Evolutionary conservation across 441 rosid genomes (phyloP).

Genomic region (Pelargonium australe): DNA sequence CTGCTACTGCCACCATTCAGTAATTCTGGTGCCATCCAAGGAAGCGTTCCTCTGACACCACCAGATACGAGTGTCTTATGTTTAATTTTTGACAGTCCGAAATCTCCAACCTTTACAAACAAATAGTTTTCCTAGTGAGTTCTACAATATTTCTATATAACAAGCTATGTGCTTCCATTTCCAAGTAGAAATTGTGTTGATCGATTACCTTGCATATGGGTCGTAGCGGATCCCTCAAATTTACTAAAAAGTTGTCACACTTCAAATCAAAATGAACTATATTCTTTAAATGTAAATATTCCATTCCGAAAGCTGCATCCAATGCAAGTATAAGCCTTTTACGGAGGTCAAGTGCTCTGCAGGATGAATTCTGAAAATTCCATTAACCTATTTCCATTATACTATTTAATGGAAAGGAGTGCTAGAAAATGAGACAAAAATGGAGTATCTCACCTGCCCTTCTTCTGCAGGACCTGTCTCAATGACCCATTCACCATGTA

Average conservation of each 20-base stretch:
- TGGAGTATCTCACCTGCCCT: slow-evolving; percentile 37
- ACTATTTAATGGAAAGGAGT: background rate
- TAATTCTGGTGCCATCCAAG: slow-evolving; percentile 36
- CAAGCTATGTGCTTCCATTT: background rate
- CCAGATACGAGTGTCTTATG: slow-evolving; percentile 64
- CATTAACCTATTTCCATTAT: slow-evolving; percentile 7
- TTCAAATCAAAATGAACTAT: slow-evolving; percentile 69
- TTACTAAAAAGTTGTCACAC: slow-evolving; percentile 68
- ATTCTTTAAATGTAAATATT: slow-evolving; percentile 61
- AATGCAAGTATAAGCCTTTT: slow-evolving; percentile 55
- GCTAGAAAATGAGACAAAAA: background rate
- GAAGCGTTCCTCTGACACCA: slow-evolving; percentile 66
- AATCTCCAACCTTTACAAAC: slow-evolving; percentile 47
- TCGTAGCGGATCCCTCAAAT: slow-evolving; percentile 70
- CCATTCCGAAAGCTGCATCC: slow-evolving; percentile 78
- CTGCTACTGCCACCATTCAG: slow-evolving; percentile 48
- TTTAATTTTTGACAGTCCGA: slow-evolving; percentile 64
- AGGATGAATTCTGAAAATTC: slow-evolving; percentile 9
- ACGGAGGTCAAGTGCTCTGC: slow-evolving; percentile 49
- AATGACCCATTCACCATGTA: slow-evolving; percentile 73
- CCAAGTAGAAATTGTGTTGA: background rate
- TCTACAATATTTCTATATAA: no score
- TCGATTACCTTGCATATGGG: slow-evolving; percentile 61
- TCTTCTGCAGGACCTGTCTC: slow-evolving; percentile 55
- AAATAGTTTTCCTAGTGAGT: background rate